Percentiles rank a stretch among this genome's conserved stretches.
Conservation (phyloP, 2,329 filamentous ascomycete species). For the Colletotrichum horii region DNA sequence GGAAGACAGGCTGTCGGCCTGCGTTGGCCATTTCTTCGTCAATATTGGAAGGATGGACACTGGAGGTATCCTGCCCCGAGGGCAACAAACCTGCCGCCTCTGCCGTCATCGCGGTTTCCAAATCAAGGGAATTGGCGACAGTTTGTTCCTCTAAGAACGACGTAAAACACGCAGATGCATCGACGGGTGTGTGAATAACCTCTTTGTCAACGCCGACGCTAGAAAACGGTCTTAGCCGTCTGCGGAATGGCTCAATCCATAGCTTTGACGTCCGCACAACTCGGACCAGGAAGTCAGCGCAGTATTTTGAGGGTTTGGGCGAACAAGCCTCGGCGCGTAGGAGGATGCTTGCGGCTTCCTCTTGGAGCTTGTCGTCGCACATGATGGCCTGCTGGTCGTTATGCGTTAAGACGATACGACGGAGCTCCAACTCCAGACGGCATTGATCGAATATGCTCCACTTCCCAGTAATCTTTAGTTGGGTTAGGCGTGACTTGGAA, state of each 20-base stretch:
- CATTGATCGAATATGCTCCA: not conserved
- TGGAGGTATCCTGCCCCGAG: no score
- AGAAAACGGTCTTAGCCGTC: not conserved
- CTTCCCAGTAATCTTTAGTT: not conserved
- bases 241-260: not conserved
- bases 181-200: not conserved
- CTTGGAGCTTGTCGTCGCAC: not conserved
- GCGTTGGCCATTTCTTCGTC: no score
- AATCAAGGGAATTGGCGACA: no score
- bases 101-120: no score
- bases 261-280: not conserved
- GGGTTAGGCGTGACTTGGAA: not conserved
- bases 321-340: not conserved
- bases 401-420: not conserved
- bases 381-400: not conserved
- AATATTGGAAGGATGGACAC: not conserved
- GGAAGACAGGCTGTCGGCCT: not conserved
- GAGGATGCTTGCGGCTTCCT: not conserved
- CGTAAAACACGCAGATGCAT: no score
- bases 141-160: no score
- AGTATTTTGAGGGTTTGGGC: not conserved
- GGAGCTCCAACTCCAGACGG: not conserved
- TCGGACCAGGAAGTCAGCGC: not conserved
- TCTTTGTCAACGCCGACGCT: not conserved
- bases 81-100: no score